These are phyloP conservation scores for Poteriospumella lacustris DNA, from an alignment of 108 stramenopile species.

Conservation along the genomic window DNA sequence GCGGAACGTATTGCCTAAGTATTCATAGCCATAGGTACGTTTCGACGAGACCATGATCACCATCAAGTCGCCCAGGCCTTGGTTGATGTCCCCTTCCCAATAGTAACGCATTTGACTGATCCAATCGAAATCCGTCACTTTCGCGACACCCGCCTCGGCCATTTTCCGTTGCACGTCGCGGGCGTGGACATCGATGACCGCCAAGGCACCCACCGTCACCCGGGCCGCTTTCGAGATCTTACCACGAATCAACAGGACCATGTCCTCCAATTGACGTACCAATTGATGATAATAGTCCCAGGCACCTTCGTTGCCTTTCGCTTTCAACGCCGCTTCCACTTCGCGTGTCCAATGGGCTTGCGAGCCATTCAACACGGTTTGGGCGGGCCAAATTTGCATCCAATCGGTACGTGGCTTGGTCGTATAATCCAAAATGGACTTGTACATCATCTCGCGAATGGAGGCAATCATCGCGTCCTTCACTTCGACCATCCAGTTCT, in stretches of 20 bases:
- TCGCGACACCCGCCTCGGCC: constrained; percentile 52
- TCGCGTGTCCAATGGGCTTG: constrained; percentile 52
- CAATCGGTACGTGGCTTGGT: constrained; percentile 42
- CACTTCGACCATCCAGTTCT: constrained; percentile 60
- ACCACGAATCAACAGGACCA: constrained; percentile 53
- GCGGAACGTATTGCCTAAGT: constrained; percentile 50
- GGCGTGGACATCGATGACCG: constrained; percentile 50
- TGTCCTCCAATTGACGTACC: constrained; percentile 43
- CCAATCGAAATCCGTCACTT: constrained; percentile 49
- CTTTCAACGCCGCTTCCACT: constrained; percentile 34
- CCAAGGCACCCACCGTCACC: constrained; percentile 42
- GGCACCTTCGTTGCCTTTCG: constrained; percentile 42
- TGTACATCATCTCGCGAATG: constrained; percentile 55
- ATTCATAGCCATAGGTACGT: constrained; percentile 53
- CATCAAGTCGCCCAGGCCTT: constrained; percentile 43
- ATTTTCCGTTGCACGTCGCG: constrained; percentile 53
- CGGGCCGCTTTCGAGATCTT: constrained; percentile 44
- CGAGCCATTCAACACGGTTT: constrained; percentile 44
- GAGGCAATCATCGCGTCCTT: background rate
- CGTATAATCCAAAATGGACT: constrained; percentile 42
- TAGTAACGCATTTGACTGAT: constrained; percentile 52
- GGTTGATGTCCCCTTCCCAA: constrained; percentile 43
- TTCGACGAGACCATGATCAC: constrained; percentile 52
- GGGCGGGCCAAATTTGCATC: constrained; percentile 54
- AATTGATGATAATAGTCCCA: constrained; percentile 45